Evolutionary conservation across 2,329 filamentous ascomycete genomes (phyloP).

Genomic region (Xylariaceae sp.): DNA sequence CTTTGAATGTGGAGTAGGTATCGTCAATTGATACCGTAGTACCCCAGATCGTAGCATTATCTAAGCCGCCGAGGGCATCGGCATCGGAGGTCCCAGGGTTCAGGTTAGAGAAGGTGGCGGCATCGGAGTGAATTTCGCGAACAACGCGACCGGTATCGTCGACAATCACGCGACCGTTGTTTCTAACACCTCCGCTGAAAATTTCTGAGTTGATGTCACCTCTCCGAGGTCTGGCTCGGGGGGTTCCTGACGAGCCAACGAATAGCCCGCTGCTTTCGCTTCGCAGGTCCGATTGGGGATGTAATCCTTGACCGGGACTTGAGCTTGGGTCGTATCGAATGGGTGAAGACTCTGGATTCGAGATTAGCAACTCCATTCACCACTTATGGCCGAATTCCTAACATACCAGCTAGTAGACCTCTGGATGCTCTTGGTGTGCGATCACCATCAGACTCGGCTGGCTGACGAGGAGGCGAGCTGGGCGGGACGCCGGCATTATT

Average conservation of each 20-base stretch:
- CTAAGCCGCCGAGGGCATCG: constrained; percentile 74
- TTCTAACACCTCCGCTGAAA: constrained; percentile 50
- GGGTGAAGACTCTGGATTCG: constrained; percentile 72
- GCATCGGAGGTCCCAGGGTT: constrained; percentile 89
- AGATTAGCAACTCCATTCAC: constrained; percentile 1
- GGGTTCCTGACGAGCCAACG: constrained; percentile 58
- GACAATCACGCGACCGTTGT: constrained; percentile 51
- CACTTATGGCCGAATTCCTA: neutral
- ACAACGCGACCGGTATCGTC: constrained; percentile 56
- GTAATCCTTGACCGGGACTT: constrained; percentile 64
- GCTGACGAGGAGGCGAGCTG: constrained; percentile 56
- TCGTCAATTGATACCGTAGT: constrained; percentile 94
- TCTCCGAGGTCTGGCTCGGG: constrained; percentile 55
- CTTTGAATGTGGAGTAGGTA: constrained; percentile 80
- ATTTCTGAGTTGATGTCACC: constrained; percentile 85
- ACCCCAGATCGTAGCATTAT: constrained; percentile 86
- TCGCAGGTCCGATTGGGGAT: constrained; percentile 63
- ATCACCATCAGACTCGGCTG: constrained; percentile 52
- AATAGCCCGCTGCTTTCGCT: constrained; percentile 87
- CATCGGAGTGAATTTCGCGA: constrained; percentile 54
- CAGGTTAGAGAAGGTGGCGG: constrained; percentile 55
- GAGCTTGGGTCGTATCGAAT: constrained; percentile 89
- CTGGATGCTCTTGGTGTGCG: constrained; percentile 65
- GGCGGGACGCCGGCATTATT: constrained; percentile 35
- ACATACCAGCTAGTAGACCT: constrained; percentile 57